Evolutionary conservation across 1,284 basidiomycete species (phyloP).

Genomic region (Gomphus bonarii): DNA sequence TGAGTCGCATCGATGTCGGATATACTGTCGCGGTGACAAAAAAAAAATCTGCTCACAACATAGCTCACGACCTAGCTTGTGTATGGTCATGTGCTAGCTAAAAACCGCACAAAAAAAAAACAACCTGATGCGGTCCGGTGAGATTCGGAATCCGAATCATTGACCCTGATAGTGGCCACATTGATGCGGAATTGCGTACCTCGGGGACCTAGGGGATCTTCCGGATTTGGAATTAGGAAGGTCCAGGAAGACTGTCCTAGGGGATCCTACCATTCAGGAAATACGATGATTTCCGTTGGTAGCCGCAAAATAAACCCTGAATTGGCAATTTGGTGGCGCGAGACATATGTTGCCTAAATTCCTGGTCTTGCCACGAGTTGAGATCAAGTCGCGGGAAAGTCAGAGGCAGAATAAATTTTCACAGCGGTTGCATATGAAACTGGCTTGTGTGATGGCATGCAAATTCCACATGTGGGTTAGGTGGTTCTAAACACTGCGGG

Average conservation of each 20-base stretch:
- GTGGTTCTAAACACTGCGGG: neutral
- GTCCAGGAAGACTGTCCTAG: neutral
- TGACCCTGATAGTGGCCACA: neutral
- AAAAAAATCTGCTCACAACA: too few species aligned
- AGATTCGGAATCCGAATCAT: too few species aligned
- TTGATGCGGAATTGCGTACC: neutral
- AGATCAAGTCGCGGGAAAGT: neutral
- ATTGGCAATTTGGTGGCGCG: neutral
- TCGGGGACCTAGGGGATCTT: neutral
- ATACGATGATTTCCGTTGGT: neutral
- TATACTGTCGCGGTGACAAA: too few species aligned
- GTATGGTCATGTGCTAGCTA: too few species aligned
- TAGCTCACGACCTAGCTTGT: too few species aligned
- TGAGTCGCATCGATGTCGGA: too few species aligned
- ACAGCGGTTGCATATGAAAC: neutral
- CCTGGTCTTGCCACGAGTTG: neutral
- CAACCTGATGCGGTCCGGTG: too few species aligned
- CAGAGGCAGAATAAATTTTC: neutral
- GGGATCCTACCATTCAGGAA: neutral
- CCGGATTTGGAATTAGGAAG: neutral
- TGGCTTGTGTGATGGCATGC: neutral
- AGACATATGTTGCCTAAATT: neutral
- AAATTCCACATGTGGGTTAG: neutral
- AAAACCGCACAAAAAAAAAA: too few species aligned
- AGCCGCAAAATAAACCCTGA: neutral